A percentile compares a stretch with the other conserved stretches of the same genome.
Conservation (phyloP, 805 yeast genomes). For the Spathaspora boniae region DNA sequence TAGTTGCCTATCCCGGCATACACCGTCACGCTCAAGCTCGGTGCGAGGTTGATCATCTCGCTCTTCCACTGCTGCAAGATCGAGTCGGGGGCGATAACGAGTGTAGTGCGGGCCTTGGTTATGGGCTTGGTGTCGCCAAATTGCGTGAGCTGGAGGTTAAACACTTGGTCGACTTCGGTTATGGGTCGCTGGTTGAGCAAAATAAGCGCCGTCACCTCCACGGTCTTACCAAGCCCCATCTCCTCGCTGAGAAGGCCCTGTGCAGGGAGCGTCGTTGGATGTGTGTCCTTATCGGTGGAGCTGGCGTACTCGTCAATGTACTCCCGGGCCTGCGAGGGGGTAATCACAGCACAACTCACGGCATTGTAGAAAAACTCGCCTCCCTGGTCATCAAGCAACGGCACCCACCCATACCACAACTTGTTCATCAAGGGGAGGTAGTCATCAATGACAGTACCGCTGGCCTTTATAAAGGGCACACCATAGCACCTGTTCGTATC, state of each 20-base stretch:
- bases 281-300: slow-evolving; percentile 16
- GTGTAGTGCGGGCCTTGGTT: slow-evolving; percentile 59
- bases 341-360: slow-evolving; percentile 41
- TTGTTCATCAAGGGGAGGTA: slow-evolving; percentile 33
- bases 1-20: slow-evolving; percentile 54
- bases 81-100: slow-evolving; percentile 83
- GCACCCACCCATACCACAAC: slow-evolving; percentile 55
- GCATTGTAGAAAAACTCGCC: slow-evolving; percentile 44
- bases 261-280: slow-evolving; percentile 37
- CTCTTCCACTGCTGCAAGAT: slow-evolving; percentile 83
- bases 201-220: slow-evolving; percentile 71
- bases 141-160: slow-evolving; percentile 28
- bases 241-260: slow-evolving; percentile 84
- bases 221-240: slow-evolving; percentile 96
- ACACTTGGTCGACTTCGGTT: slow-evolving; percentile 27
- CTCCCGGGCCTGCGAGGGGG: slow-evolving; percentile 19
- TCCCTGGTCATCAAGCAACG: slow-evolving; percentile 15
- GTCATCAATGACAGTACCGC: slow-evolving; percentile 1
- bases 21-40: slow-evolving; percentile 55
- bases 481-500: slow-evolving; percentile 18
- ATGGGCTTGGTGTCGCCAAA: slow-evolving; percentile 43
- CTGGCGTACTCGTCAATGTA: slow-evolving; percentile 26
- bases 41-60: slow-evolving; percentile 61
- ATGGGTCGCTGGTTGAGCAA: slow-evolving; percentile 55
- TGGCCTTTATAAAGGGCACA: slow-evolving; percentile 16